phyloP scores from a whole-genome alignment of 108 stramenopile species.

The Licmophora abbreviata region DNA sequence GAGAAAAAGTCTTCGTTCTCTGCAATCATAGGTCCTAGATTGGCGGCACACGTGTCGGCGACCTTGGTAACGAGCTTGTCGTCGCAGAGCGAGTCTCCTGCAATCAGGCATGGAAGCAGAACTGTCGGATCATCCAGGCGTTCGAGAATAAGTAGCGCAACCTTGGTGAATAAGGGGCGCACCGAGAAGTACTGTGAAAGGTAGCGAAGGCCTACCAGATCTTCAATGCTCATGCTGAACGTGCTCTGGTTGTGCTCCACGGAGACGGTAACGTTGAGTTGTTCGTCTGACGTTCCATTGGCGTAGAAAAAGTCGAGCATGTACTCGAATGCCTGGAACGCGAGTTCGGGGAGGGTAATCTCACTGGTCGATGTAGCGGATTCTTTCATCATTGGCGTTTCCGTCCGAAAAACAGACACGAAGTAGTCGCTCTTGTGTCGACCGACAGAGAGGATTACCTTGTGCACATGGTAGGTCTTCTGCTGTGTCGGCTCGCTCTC shows the following conservation, averaged over 20 bases:
- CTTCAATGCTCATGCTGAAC: constrained; percentile 8
- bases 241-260: constrained; percentile 9
- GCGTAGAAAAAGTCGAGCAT: constrained; percentile 40
- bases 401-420: constrained; percentile 16
- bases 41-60: constrained; percentile 4
- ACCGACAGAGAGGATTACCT: constrained; percentile 34
- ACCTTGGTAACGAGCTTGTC: constrained; percentile 12
- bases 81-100: constrained; percentile 22
- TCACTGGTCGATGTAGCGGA: constrained; percentile 5
- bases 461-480: constrained; percentile 40
- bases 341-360: constrained; percentile 12
- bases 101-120: too few relatives aligned
- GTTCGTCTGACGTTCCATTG: too few relatives aligned
- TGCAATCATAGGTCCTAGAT: constrained; percentile 12
- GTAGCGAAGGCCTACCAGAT: constrained; percentile 23
- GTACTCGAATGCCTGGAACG: constrained; percentile 17
- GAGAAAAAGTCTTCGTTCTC: constrained; percentile 19
- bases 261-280: too few relatives aligned
- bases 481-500: too few relatives aligned
- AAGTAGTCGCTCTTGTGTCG: constrained; percentile 38
- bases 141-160: constrained; percentile 21
- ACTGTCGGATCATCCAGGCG: too few relatives aligned
- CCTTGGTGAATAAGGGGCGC: constrained; percentile 19
- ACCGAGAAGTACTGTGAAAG: constrained; percentile 33
- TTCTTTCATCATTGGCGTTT: not conserved